These are phyloP conservation scores for Austropuccinia psidii DNA, from an alignment of 1,284 basidiomycete genomes.

Conservation along the genomic window DNA sequence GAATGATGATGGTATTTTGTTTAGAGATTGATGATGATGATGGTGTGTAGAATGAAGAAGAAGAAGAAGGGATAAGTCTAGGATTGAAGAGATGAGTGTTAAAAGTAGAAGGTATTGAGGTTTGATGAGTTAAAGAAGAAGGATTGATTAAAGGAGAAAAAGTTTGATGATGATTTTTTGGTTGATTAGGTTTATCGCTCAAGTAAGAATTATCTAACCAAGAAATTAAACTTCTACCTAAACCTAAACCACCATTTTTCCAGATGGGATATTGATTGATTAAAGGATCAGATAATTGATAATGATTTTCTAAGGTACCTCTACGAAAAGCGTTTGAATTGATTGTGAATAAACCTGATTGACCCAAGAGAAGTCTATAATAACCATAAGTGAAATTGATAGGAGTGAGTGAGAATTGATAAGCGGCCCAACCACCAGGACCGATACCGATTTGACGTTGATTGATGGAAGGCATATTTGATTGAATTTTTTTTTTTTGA, in stretches of 20 bases:
- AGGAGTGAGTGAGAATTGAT: neutral
- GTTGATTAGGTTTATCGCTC: neutral
- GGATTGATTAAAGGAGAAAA: neutral
- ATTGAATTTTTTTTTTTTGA: neutral
- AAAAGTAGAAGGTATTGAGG: too few relatives aligned
- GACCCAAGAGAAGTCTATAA: constrained; percentile 8
- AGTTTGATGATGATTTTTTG: neutral
- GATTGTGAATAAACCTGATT: neutral
- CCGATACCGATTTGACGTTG: constrained; percentile 6
- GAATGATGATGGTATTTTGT: too few relatives aligned
- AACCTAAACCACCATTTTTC: constrained; percentile 23
- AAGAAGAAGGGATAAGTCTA: too few relatives aligned
- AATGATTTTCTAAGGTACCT: constrained; percentile 30
- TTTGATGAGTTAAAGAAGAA: neutral
- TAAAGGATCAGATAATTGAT: constrained; percentile 9
- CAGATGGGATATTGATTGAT: constrained; percentile 14
- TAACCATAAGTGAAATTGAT: constrained; percentile 26
- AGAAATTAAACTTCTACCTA: constrained; percentile 18
- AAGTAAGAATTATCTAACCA: constrained; percentile 17
- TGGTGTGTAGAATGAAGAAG: too few relatives aligned
- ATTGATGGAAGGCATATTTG: neutral
- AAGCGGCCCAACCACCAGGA: constrained; percentile 26
- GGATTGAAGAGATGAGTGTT: too few relatives aligned
- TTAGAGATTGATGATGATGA: too few relatives aligned
- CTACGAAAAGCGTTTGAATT: neutral